Conservation (phyloP, 208 protist species). For the Trypanosoma scelopori region DNA sequence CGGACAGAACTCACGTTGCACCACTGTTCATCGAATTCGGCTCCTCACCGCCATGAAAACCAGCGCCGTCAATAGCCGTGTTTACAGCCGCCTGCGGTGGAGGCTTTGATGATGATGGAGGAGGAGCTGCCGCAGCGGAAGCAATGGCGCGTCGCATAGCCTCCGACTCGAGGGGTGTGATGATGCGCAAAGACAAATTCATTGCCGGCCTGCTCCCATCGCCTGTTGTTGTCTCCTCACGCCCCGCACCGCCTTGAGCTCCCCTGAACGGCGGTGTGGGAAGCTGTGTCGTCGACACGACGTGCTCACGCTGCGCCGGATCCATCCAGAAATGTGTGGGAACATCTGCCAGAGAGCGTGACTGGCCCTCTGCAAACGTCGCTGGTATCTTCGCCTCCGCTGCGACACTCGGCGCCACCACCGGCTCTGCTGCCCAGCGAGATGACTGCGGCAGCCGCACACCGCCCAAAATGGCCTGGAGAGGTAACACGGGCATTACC, state of each 20-base stretch:
- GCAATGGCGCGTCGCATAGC: slow-evolving; percentile 21
- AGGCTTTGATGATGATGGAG: background rate
- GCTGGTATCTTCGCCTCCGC: slow-evolving; percentile 44
- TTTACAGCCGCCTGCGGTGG: too few relatives aligned
- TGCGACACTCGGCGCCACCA: slow-evolving; percentile 61
- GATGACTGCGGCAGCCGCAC: slow-evolving; percentile 18
- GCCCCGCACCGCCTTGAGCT: slow-evolving; percentile 31
- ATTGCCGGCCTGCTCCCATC: slow-evolving; percentile 7
- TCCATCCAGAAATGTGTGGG: slow-evolving; percentile 29
- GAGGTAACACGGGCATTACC: slow-evolving; percentile 72
- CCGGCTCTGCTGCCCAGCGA: slow-evolving; percentile 41
- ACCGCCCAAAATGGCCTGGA: slow-evolving; percentile 66
- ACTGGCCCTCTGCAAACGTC: slow-evolving; percentile 65
- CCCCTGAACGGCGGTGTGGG: slow-evolving; percentile 34
- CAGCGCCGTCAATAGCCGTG: too few relatives aligned
- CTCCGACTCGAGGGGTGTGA: slow-evolving; percentile 20
- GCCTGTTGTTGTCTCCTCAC: slow-evolving; percentile 18
- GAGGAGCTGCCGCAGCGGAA: background rate
- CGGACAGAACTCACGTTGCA: too few relatives aligned
- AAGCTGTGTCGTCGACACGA: slow-evolving; percentile 19
- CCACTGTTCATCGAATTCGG: too few relatives aligned
- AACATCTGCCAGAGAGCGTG: slow-evolving; percentile 31
- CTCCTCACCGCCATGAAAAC: too few relatives aligned
- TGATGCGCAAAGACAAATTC: slow-evolving; percentile 22
- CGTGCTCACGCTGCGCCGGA: slow-evolving; percentile 11